Evolutionary conservation across 148 eudicot species (phyloP), one percentile per base, ranked within the genome.

Genomic region (Rhododendron ferrugineum): DNA sequence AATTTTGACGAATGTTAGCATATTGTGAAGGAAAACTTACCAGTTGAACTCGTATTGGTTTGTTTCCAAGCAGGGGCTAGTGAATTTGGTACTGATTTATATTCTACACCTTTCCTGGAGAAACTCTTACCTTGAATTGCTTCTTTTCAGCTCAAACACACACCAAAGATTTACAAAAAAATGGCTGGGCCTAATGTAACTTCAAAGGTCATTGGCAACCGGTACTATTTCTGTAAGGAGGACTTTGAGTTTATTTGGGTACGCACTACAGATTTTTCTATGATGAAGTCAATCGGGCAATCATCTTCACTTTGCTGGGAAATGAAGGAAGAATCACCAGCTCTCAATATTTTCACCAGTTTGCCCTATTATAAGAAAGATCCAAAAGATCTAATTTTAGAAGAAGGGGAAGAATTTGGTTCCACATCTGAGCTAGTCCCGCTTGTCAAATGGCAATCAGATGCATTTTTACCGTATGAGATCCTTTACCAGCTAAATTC

Each of bases 401-500:
- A 91, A 84, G 89, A 93, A 82, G 91, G 89, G 64, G 90, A 88
- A 52, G 90, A 94, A 23, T 90, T 91, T 87, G 85, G 89, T 70
- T 85, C 88, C 34, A 85, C 89, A 47, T 89, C 93, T 72, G 92
- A 93, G 79, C 90, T 96, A 82, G 94, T 95, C 89, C 99, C 99
- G 14, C 94, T 96, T 44, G 90, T 94, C 42, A 90, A 85, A n/a
- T 87, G 87, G 49, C 90, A 84, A 34, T 84, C 92, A 56, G 85
- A 87, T 84, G 73, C 84, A 52, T 89, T 84, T 62, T 86, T 97
- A 85, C 88, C 93, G 58, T 94, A 92, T 80, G 95, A 93, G 89
- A 89, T 94, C 86, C 91, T 96, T 74, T 96, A 89, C 88, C 99
- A 97, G 90, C 92, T 97, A 81, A 95, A 95, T 85, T 95, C 99